These are phyloP conservation scores for Diplocarpon rosae DNA, from an alignment of 2,329 filamentous ascomycete species.

Conservation along the genomic window DNA sequence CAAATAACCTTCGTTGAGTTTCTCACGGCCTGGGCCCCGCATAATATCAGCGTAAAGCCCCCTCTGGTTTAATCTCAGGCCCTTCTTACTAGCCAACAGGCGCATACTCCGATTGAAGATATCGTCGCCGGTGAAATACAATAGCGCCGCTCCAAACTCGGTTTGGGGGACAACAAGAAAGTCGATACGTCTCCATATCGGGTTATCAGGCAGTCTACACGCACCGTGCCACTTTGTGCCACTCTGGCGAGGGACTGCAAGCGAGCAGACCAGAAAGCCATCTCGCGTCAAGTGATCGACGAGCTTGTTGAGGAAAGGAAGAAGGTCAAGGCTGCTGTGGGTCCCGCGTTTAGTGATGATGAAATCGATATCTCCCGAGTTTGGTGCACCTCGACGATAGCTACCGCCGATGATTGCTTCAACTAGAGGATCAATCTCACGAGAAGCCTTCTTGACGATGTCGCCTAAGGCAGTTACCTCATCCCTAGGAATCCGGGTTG, in stretches of 20 bases:
- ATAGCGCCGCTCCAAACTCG: slow-evolving; percentile 71
- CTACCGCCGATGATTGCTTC: slow-evolving; percentile 71
- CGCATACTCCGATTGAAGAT: slow-evolving; percentile 86
- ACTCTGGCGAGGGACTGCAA: slow-evolving; percentile 43
- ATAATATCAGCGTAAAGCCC: slow-evolving; percentile 66
- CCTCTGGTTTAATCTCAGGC: slow-evolving; percentile 74
- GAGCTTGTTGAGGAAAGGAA: slow-evolving; percentile 50
- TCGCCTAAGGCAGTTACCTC: slow-evolving; percentile 63
- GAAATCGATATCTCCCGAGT: slow-evolving; percentile 75
- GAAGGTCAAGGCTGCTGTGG: slow-evolving; percentile 41
- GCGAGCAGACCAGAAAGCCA: slow-evolving; percentile 57
- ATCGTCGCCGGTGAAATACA: slow-evolving; percentile 96
- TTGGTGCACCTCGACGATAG: slow-evolving; percentile 66
- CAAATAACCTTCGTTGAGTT: slow-evolving; percentile 55
- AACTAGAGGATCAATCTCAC: slow-evolving; percentile 48
- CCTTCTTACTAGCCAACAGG: slow-evolving; percentile 66
- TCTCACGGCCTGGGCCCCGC: slow-evolving; percentile 44
- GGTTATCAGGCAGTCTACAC: slow-evolving; percentile 51
- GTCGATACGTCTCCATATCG: slow-evolving; percentile 71
- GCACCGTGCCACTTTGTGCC: slow-evolving; percentile 80
- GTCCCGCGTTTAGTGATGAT: slow-evolving; percentile 64
- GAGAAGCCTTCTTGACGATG: slow-evolving; percentile 49
- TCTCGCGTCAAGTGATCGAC: slow-evolving; percentile 47
- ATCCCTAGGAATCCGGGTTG: slow-evolving; percentile 61
- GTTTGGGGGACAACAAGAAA: slow-evolving; percentile 70